Evolutionary conservation across 2,329 filamentous ascomycete genomes (phyloP).

Genomic region (Chaetomium olivaceum): DNA sequence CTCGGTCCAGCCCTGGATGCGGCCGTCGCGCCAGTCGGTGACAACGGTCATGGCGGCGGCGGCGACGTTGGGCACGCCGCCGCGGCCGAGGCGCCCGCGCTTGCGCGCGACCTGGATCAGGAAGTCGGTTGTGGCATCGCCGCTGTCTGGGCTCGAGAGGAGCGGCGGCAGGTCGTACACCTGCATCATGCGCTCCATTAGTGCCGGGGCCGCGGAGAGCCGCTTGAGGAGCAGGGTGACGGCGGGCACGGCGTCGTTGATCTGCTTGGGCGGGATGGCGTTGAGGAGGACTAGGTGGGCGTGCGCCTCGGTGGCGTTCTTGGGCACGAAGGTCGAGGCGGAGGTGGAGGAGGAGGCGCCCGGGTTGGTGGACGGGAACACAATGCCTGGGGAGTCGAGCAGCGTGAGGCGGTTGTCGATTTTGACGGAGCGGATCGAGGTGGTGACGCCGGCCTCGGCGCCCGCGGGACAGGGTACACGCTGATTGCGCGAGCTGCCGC

Average conservation of each 20-base stretch:
- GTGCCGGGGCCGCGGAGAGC: constrained; percentile 69
- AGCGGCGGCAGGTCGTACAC: constrained; percentile 85
- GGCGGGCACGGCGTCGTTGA: constrained; percentile 86
- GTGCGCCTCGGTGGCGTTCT: constrained; percentile 70
- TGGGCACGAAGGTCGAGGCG: constrained; percentile 47
- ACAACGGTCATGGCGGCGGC: constrained; percentile 90
- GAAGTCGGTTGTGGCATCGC: constrained; percentile 85
- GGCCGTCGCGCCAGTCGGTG: constrained; percentile 93
- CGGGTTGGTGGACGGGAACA: constrained; percentile 72
- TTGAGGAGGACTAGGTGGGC: constrained; percentile 86
- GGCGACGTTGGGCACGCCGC: constrained; percentile 84
- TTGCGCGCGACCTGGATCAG: constrained; percentile 93
- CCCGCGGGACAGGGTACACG: constrained; percentile 78
- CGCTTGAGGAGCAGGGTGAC: constrained; percentile 81
- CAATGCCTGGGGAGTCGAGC: constrained; percentile 90
- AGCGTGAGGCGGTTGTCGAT: constrained; percentile 92
- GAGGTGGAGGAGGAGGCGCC: constrained; percentile 30
- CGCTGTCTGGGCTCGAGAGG: constrained; percentile 62
- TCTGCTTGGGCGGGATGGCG: constrained; percentile 89
- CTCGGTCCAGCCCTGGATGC: constrained; percentile 90
- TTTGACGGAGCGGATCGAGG: constrained; percentile 84
- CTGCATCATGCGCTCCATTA: constrained; percentile 76
- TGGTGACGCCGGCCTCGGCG: constrained; percentile 90
- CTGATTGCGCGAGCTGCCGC: constrained; percentile 61
- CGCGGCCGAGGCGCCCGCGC: constrained; percentile 81